Evolutionary conservation across 2,329 filamentous ascomycete species (phyloP).

Genomic region (Fusarium sp.): DNA sequence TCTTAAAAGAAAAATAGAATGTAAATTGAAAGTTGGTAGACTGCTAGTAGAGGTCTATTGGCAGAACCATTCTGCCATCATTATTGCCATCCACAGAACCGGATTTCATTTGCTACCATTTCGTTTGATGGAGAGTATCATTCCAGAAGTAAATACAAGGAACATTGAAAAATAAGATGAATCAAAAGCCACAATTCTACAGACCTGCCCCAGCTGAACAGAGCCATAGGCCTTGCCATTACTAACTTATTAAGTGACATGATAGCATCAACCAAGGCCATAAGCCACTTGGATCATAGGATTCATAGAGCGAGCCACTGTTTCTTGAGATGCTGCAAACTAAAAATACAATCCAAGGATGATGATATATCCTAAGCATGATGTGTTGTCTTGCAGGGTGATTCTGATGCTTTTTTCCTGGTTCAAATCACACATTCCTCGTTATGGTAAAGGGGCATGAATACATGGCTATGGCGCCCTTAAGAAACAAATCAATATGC

Average conservation of each 20-base stretch:
- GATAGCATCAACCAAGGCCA: background rate
- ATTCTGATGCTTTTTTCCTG: background rate
- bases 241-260: background rate
- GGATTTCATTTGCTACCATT: background rate
- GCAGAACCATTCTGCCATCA: background rate
- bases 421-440: background rate
- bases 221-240: background rate
- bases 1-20: background rate
- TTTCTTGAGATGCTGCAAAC: background rate
- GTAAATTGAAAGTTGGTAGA: background rate
- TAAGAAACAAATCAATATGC: accelerated
- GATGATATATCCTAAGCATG: background rate
- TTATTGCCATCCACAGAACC: too few relatives aligned
- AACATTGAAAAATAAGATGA: background rate
- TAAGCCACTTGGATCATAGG: background rate
- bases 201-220: background rate
- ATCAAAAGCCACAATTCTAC: too few relatives aligned
- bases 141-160: background rate
- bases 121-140: too few relatives aligned
- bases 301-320: background rate
- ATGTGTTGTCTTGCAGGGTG: background rate
- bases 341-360: background rate
- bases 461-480: too few relatives aligned
- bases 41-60: background rate
- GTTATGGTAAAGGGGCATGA: too few relatives aligned